Conservation (phyloP, 306 rosid genomes). For the Casuarina glauca region DNA sequence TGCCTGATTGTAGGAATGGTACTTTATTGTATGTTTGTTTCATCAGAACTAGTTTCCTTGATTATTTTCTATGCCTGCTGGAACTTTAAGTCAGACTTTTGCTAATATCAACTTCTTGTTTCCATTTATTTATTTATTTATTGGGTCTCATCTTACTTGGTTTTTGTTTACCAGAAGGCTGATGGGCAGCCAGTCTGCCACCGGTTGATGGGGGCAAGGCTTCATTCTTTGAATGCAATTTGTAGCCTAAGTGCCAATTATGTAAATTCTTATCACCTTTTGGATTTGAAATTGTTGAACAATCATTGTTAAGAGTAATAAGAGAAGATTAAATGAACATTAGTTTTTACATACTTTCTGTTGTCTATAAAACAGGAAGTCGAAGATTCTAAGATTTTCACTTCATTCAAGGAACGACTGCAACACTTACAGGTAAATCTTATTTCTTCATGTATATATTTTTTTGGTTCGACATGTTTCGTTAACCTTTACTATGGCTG, state of each 20-base stretch:
- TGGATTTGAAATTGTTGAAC: slow-evolving; percentile 8
- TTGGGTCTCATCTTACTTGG: slow-evolving; percentile 18
- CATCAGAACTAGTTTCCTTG: slow-evolving; percentile 8
- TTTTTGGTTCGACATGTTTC: not conserved
- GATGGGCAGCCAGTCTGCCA: slow-evolving; percentile 66
- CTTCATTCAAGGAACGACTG: slow-evolving; percentile 89
- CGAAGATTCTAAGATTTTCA: slow-evolving; percentile 56
- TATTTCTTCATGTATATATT: slow-evolving; percentile 15
- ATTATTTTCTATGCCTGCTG: slow-evolving; percentile 5
- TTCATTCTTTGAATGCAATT: slow-evolving; percentile 65
- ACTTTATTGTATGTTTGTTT: slow-evolving; percentile 10
- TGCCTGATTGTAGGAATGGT: slow-evolving; percentile 2
- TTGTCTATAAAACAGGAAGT: slow-evolving; percentile 57
- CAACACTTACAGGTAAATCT: slow-evolving; percentile 65
- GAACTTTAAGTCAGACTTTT: slow-evolving; percentile 1
- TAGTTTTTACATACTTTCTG: slow-evolving; percentile 6
- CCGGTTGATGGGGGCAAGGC: slow-evolving; percentile 63
- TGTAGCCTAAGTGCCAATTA: slow-evolving; percentile 47
- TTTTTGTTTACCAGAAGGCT: slow-evolving; percentile 48
- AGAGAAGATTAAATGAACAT: slow-evolving; percentile 17
- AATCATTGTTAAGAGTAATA: slow-evolving; percentile 14
- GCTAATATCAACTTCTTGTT: not conserved
- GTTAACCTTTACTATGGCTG: slow-evolving; percentile 24
- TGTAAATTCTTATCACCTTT: slow-evolving; percentile 46
- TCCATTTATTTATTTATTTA: not conserved